Conservation (phyloP, 2,329 filamentous ascomycete genomes). For the Cryphonectria carpinicola region DNA sequence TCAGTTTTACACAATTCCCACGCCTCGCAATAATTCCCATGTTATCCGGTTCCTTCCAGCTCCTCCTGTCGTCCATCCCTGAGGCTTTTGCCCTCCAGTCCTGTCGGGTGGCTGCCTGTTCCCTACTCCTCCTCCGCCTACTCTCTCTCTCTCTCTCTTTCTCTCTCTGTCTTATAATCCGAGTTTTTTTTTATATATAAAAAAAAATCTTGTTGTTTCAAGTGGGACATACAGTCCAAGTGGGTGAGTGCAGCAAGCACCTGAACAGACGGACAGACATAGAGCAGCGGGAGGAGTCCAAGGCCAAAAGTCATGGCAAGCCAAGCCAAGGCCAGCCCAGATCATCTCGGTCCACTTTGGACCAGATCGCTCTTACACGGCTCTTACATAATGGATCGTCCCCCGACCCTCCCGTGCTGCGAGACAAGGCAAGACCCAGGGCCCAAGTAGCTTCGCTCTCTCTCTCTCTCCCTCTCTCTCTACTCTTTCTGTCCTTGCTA, state of each 20-base stretch:
- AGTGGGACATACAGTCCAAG: slow-evolving; percentile 2
- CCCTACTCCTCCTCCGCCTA: neutral
- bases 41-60: slow-evolving; percentile 7
- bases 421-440: neutral
- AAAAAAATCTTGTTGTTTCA: neutral
- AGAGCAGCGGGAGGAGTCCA: neutral
- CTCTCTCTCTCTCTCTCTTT: neutral
- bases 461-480: neutral
- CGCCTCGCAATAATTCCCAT: neutral
- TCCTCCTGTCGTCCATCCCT: slow-evolving; percentile 12
- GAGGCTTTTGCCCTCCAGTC: slow-evolving; percentile 9
- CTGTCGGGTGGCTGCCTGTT: slow-evolving; percentile 7
- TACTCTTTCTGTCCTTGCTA: neutral
- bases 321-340: neutral
- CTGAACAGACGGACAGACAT: neutral
- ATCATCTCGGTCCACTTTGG: neutral
- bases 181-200: no score
- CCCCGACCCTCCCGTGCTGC: neutral
- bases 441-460: neutral
- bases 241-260: neutral
- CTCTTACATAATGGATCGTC: slow-evolving; percentile 20
- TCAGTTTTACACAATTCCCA: neutral
- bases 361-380: neutral
- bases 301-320: neutral
- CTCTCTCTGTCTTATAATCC: neutral